Percentiles rank a stretch among this genome's conserved stretches.
Conservation (phyloP, 2,329 filamentous ascomycete genomes). For the Epichloe brachyelytri region DNA sequence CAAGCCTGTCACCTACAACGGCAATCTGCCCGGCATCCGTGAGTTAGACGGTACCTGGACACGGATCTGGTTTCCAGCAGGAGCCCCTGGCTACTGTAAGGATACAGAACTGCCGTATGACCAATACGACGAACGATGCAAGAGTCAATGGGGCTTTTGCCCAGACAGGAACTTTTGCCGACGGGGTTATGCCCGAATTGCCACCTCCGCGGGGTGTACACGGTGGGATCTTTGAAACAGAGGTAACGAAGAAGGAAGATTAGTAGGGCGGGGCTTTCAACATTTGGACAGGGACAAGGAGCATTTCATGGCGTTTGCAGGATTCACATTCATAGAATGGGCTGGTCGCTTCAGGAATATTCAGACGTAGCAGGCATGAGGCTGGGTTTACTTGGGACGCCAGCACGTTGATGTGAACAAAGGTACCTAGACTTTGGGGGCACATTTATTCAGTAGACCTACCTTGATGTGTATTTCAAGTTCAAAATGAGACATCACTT, state of each 20-base stretch:
- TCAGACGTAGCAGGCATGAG: neutral
- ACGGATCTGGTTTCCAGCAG: slow-evolving; percentile 62
- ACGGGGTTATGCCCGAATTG: slow-evolving; percentile 59
- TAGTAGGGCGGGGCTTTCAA: neutral
- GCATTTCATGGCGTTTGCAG: slow-evolving; percentile 10
- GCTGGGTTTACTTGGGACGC: neutral
- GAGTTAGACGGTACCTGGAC: slow-evolving; percentile 42
- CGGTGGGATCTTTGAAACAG: slow-evolving; percentile 52
- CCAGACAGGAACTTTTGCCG: slow-evolving; percentile 53
- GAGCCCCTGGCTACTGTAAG: slow-evolving; percentile 48
- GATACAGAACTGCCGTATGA: slow-evolving; percentile 48
- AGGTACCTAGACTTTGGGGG: too few species aligned
- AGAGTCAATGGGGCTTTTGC: slow-evolving; percentile 53
- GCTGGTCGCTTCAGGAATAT: neutral
- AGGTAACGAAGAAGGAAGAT: neutral
- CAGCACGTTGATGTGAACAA: neutral
- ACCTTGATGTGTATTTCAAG: too few species aligned
- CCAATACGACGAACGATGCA: slow-evolving; percentile 45
- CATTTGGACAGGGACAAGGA: neutral
- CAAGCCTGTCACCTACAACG: slow-evolving; percentile 46
- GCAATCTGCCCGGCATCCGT: slow-evolving; percentile 32
- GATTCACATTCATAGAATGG: neutral
- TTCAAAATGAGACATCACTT: too few species aligned
- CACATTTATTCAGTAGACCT: too few species aligned
- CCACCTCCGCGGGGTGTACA: slow-evolving; percentile 65